Evolutionary conservation across 2,329 filamentous ascomycete species (phyloP).

Genomic region (Chrysoporthe deuterocubensis): DNA sequence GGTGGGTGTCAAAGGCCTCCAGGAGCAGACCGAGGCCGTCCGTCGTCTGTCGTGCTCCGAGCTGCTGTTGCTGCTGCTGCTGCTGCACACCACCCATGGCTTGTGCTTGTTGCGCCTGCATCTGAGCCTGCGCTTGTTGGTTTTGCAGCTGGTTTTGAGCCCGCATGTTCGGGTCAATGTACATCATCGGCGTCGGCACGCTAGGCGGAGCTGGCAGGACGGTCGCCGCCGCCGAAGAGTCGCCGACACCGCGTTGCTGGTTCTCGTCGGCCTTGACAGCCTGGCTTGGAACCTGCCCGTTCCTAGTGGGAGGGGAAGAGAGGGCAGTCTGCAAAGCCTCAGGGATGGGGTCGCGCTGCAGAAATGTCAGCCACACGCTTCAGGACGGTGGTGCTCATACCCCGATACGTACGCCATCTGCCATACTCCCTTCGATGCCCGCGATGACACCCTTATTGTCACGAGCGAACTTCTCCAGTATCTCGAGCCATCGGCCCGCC

Average conservation of each 20-base stretch:
- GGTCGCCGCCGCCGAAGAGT: constrained; percentile 16
- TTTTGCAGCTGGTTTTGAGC: constrained; percentile 26
- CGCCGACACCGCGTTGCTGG: constrained; percentile 22
- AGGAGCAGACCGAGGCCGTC: constrained; percentile 48
- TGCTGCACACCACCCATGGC: constrained; percentile 32
- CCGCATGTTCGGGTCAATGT: constrained; percentile 34
- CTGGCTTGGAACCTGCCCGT: constrained; percentile 20
- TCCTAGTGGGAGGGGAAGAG: constrained; percentile 20
- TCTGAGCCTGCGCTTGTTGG: constrained; percentile 31
- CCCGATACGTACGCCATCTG: constrained; percentile 47
- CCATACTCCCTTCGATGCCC: constrained; percentile 53
- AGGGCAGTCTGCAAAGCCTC: constrained; percentile 34
- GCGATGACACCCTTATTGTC: constrained; percentile 46
- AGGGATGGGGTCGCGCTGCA: constrained; percentile 37
- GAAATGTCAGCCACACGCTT: constrained; percentile 34
- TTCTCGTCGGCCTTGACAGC: constrained; percentile 10
- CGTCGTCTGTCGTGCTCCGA: constrained; percentile 33
- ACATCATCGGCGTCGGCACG: constrained; percentile 30
- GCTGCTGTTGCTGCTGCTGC: constrained; percentile 31
- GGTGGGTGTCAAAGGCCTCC: constrained; percentile 44
- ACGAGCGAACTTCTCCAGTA: constrained; percentile 51
- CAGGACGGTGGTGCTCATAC: constrained; percentile 7
- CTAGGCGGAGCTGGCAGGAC: constrained; percentile 32
- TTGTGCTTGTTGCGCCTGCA: constrained; percentile 30
- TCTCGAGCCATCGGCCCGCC: constrained; percentile 56